Conservation (phyloP, 202 grass and related monocot species). For the Carex sylvatica region DNA sequence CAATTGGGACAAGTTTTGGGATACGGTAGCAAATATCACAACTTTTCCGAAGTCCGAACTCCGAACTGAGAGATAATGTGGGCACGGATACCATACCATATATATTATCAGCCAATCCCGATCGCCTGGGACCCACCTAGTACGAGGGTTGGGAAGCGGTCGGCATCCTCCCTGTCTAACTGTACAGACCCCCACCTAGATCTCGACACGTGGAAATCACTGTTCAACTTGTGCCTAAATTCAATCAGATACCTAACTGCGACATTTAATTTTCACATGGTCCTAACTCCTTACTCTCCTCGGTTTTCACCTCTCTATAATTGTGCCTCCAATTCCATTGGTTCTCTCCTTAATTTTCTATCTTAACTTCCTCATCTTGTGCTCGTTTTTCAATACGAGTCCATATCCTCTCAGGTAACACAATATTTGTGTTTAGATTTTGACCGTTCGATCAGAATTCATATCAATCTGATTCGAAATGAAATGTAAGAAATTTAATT, state of each 20-base stretch:
- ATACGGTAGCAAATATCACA: neutral
- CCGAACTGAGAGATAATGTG: neutral
- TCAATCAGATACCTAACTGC: neutral
- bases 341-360: neutral
- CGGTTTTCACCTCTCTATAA: constrained; percentile 4
- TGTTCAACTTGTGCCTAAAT: neutral
- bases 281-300: neutral
- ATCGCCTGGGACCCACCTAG: neutral
- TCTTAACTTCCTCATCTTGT: neutral
- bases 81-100: neutral
- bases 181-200: neutral
- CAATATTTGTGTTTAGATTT: too few species aligned
- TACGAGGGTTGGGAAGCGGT: constrained; percentile 28
- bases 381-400: neutral
- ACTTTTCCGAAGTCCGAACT: neutral
- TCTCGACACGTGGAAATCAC: neutral
- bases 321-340: neutral
- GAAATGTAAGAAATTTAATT: too few species aligned
- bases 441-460: too few species aligned
- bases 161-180: neutral
- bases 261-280: neutral
- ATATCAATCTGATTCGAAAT: too few species aligned
- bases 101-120: constrained; percentile 9
- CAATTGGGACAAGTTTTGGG: neutral
- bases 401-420: too few species aligned